Conservation (phyloP, 768 basidiomycete species). For the Macrolepiota fuliginosa region DNA sequence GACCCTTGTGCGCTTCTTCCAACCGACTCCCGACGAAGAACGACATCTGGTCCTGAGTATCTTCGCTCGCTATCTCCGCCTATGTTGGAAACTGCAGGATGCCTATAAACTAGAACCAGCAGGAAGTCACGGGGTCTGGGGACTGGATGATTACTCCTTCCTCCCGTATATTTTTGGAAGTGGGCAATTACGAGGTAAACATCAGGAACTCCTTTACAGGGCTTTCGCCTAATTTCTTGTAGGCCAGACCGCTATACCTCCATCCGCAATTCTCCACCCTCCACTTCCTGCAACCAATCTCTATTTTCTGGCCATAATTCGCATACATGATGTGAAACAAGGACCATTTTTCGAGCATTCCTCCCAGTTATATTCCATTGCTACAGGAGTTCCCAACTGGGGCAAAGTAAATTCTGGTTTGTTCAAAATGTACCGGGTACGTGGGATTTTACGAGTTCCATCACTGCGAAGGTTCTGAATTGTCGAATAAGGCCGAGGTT, state of each 20-base stretch:
- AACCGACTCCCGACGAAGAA: constrained; percentile 59
- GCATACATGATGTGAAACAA: constrained; percentile 76
- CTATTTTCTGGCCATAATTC: constrained; percentile 75
- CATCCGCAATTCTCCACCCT: constrained; percentile 57
- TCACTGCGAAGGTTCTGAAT: constrained; percentile 3
- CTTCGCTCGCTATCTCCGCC: constrained; percentile 72
- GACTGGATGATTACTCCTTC: constrained; percentile 89
- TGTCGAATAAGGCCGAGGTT: constrained; percentile 69
- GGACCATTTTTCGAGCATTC: constrained; percentile 94
- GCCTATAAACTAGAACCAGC: constrained; percentile 92
- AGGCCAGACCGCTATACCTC: constrained; percentile 67
- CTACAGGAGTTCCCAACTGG: constrained; percentile 87
- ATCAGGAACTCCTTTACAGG: constrained; percentile 12
- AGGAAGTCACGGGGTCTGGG: constrained; percentile 98
- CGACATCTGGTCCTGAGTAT: constrained; percentile 56
- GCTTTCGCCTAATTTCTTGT: constrained; percentile 8
- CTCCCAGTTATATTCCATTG: constrained; percentile 84
- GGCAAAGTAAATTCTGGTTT: constrained; percentile 86
- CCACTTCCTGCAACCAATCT: constrained; percentile 67
- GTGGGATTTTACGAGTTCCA: constrained; percentile 17
- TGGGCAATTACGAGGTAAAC: constrained; percentile 76
- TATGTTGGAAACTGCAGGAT: constrained; percentile 87
- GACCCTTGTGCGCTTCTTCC: constrained; percentile 64
- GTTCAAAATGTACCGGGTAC: constrained; percentile 93
- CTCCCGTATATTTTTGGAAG: constrained; percentile 90